phyloP scores from a whole-genome alignment of 805 yeast species.

The Lipomyces anomalus region DNA sequence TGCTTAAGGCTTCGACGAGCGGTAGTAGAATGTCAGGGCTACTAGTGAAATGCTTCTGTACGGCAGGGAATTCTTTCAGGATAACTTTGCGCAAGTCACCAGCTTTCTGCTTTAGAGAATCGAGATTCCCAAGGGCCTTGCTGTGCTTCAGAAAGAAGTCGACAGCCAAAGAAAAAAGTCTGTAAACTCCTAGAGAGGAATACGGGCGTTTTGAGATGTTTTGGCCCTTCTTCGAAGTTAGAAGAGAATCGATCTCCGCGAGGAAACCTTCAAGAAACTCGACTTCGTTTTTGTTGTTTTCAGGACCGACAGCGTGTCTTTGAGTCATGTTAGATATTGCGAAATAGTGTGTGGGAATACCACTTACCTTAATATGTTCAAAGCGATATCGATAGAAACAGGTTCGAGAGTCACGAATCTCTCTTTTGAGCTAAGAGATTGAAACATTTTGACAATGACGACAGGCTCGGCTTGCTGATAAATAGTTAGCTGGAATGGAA shows the following conservation, averaged over 20 bases:
- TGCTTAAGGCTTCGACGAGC: not conserved
- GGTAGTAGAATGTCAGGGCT: not conserved
- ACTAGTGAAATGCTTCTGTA: too few species aligned
- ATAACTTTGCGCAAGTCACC: not conserved
- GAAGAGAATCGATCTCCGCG: too few species aligned
- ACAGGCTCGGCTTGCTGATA: slow-evolving; percentile 10
- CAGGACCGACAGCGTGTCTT: not conserved
- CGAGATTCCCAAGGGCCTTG: not conserved
- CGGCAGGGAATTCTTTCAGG: not conserved
- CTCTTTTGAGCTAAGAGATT: not conserved
- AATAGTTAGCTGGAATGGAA: slow-evolving; percentile 42
- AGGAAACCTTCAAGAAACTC: not conserved
- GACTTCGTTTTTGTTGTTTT: not conserved
- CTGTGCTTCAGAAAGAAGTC: not conserved
- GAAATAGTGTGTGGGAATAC: too few species aligned
- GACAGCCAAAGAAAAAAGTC: not conserved
- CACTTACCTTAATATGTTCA: too few species aligned
- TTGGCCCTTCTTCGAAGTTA: not conserved
- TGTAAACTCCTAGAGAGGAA: not conserved
- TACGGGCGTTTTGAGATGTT: too few species aligned
- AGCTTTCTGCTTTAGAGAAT: not conserved
- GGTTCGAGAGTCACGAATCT: not conserved
- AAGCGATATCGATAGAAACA: too few species aligned
- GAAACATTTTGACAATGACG: not conserved
- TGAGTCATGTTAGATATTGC: too few species aligned